A percentile compares a stretch with the other conserved stretches of the same genome.
phyloP scores from a whole-genome alignment of 208 protist species.

The Acanthamoeba culbertsoni region DNA sequence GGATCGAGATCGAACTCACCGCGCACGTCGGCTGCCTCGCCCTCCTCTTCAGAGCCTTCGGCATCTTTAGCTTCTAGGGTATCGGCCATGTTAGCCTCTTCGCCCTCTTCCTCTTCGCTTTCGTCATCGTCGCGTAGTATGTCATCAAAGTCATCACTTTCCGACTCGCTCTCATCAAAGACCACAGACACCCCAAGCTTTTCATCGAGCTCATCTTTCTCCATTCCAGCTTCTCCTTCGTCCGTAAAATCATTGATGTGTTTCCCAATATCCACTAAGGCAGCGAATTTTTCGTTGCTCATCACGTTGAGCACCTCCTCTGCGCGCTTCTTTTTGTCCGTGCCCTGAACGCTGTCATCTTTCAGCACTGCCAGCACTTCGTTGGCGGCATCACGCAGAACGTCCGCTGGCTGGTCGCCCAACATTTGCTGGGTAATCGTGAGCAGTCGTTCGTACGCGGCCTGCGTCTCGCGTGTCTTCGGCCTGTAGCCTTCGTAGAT shows the following conservation, averaged over 20 bases:
- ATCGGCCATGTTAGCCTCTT: background rate
- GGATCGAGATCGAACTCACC: slow-evolving; percentile 72
- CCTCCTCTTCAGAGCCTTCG: background rate
- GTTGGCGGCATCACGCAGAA: slow-evolving; percentile 86
- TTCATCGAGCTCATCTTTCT: slow-evolving; percentile 73
- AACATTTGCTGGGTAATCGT: slow-evolving; percentile 78
- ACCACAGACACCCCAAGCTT: slow-evolving; percentile 86
- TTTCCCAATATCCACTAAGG: slow-evolving; percentile 76
- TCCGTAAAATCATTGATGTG: slow-evolving; percentile 83
- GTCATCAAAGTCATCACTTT: slow-evolving; percentile 73
- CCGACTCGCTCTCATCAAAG: slow-evolving; percentile 85
- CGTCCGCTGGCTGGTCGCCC: slow-evolving; percentile 86
- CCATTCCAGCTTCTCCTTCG: slow-evolving; percentile 28
- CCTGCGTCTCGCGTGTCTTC: slow-evolving; percentile 84
- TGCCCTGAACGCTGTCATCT: slow-evolving; percentile 74
- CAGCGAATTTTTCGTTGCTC: slow-evolving; percentile 71
- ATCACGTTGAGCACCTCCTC: slow-evolving; percentile 72
- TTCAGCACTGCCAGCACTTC: slow-evolving; percentile 88
- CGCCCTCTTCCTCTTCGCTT: slow-evolving; percentile 60
- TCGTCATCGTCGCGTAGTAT: slow-evolving; percentile 37
- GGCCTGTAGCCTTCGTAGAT: slow-evolving; percentile 75
- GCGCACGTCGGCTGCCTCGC: background rate
- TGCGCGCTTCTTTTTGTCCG: slow-evolving; percentile 75
- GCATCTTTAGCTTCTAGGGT: background rate
- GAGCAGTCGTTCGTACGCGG: slow-evolving; percentile 83